Percentiles rank a stretch among this genome's conserved stretches.
phyloP scores from a whole-genome alignment of 306 rosid species.

The Cucumis melo region DNA sequence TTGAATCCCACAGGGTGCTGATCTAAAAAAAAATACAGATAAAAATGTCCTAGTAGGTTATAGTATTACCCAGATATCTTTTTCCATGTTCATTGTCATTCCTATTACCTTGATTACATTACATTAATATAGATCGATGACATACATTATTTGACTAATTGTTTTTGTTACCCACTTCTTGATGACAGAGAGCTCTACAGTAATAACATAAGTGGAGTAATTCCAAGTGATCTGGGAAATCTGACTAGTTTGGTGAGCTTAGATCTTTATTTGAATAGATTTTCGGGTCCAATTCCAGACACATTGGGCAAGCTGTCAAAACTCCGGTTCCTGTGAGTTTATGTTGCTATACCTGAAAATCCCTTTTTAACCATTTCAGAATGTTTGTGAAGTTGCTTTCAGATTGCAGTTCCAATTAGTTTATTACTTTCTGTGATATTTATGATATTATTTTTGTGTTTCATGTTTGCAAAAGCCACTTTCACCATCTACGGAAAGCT shows the following conservation, averaged over 20 bases:
- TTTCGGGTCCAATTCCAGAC: constrained; percentile 83
- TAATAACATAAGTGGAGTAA: constrained; percentile 76
- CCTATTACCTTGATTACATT: background rate
- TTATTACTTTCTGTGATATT: background rate
- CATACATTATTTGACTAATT: background rate
- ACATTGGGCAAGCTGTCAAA: constrained; percentile 89
- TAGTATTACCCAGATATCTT: no score
- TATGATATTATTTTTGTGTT: background rate
- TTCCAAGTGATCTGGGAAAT: constrained; percentile 94
- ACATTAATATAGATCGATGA: background rate
- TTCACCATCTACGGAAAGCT: background rate
- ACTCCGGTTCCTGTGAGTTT: constrained; percentile 88
- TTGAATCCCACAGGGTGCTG: background rate
- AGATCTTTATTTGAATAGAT: constrained; percentile 82
- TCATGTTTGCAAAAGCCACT: background rate
- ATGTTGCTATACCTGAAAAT: constrained; percentile 5
- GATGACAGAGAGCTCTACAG: constrained; percentile 86
- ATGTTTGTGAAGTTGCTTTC: background rate
- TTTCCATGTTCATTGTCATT: background rate
- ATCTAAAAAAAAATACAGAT: no score
- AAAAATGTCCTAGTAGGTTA: no score
- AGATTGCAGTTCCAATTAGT: background rate
- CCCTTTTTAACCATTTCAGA: background rate
- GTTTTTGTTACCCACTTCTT: background rate
- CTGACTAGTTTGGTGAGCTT: constrained; percentile 99